Evolutionary conservation across 2,329 filamentous ascomycete genomes (phyloP).

Genomic region (Cytospora piceicola): DNA sequence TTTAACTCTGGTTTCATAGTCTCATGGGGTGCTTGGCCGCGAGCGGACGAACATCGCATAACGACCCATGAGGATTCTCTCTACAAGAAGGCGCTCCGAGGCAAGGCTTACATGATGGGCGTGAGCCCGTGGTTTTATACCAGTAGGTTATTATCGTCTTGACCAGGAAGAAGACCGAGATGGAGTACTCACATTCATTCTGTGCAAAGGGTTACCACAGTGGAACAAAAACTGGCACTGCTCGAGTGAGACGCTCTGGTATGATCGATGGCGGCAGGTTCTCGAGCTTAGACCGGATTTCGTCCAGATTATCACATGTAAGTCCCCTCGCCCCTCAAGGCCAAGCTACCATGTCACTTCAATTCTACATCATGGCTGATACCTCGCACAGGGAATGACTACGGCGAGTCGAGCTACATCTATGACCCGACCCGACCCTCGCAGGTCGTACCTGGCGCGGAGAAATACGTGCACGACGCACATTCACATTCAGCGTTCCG

Average conservation of each 20-base stretch:
- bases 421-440: conserved; percentile 47
- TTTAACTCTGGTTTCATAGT: conserved; percentile 38
- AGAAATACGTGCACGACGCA: conserved; percentile 48
- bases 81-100: conserved; percentile 44
- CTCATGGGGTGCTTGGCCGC: conserved; percentile 56
- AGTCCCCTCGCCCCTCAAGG: conserved; percentile 20
- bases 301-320: conserved; percentile 60
- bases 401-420: conserved; percentile 63
- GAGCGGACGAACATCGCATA: conserved; percentile 44
- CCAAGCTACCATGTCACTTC: conserved; percentile 20
- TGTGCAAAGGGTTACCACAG: conserved; percentile 23
- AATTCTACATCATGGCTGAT: neutral
- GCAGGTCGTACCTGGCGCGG: conserved; percentile 52
- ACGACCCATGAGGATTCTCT: conserved; percentile 44
- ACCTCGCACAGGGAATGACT: conserved; percentile 56
- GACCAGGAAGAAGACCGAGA: conserved; percentile 49
- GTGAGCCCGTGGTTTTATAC: conserved; percentile 48
- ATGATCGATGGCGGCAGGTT: conserved; percentile 59
- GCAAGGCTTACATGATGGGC: conserved; percentile 56
- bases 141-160: conserved; percentile 49
- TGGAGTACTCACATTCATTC: neutral
- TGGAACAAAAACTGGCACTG: conserved; percentile 60
- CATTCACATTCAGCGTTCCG: conserved; percentile 55
- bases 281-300: conserved; percentile 54
- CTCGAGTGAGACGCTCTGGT: conserved; percentile 58